These are phyloP conservation scores for Protomyces arabidopsidicola DNA, from an alignment of 1,139 yeast genomes.

Conservation along the genomic window DNA sequence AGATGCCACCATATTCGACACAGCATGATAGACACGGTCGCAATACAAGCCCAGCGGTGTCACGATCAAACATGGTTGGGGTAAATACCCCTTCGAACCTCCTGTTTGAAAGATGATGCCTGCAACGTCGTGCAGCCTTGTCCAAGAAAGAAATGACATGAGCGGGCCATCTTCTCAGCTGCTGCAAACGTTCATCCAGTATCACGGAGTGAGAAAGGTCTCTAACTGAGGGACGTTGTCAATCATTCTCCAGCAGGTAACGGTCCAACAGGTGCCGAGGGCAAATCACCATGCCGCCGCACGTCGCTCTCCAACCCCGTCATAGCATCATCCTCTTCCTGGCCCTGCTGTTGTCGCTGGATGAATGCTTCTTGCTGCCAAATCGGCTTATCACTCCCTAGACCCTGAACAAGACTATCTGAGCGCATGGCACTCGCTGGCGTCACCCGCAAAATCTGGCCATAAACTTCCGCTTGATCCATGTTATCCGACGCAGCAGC, in stretches of 20 bases:
- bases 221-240: too few species aligned
- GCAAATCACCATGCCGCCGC: not conserved
- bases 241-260: not conserved
- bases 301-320: slow-evolving; percentile 6
- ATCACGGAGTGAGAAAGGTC: too few species aligned
- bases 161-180: too few species aligned
- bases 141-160: too few species aligned
- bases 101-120: too few species aligned
- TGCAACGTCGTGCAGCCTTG: too few species aligned
- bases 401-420: slow-evolving; percentile 28
- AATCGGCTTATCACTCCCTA: slow-evolving; percentile 27
- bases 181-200: too few species aligned
- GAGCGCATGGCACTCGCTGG: slow-evolving; percentile 32
- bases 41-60: too few species aligned
- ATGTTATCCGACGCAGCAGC: slow-evolving; percentile 42
- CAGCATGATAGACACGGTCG: too few species aligned
- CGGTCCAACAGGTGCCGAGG: not conserved
- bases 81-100: too few species aligned
- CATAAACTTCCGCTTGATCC: slow-evolving; percentile 39
- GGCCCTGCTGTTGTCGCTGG: slow-evolving; percentile 28
- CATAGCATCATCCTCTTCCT: slow-evolving; percentile 13
- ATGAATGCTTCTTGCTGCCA: slow-evolving; percentile 35
- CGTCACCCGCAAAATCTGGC: slow-evolving; percentile 37
- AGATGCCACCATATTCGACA: too few species aligned
- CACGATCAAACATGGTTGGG: too few species aligned